Evolutionary conservation across 2,329 filamentous ascomycete species (phyloP).

Genomic region (Diplodia intermedia): DNA sequence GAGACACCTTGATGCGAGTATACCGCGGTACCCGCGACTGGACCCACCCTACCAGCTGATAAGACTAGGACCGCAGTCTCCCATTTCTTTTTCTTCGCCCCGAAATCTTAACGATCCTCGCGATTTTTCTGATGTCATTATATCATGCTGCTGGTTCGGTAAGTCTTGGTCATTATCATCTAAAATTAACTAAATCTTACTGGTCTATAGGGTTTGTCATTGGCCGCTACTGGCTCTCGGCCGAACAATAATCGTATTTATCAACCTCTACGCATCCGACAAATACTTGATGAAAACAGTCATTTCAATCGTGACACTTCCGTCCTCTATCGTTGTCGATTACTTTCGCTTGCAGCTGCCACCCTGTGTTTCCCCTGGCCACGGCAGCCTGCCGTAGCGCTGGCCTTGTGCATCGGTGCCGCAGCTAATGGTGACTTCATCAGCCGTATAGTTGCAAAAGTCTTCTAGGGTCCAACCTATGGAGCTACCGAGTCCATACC

Average conservation of each 20-base stretch:
- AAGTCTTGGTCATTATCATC: too few relatives aligned
- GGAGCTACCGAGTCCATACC: neutral
- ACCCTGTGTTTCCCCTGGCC: conserved; percentile 47
- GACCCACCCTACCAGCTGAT: conserved; percentile 31
- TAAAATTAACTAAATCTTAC: neutral
- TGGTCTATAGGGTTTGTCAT: neutral
- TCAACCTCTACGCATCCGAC: too few relatives aligned
- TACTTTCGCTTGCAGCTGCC: conserved; percentile 47
- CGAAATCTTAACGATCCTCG: conserved; percentile 37
- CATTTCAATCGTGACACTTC: neutral
- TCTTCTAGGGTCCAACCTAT: neutral
- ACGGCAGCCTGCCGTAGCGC: conserved; percentile 42
- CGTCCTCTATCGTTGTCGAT: neutral
- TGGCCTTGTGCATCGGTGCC: conserved; percentile 32
- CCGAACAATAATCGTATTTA: neutral
- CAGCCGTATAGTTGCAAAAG: neutral
- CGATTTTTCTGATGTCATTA: conserved; percentile 34
- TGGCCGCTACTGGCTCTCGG: conserved; percentile 9
- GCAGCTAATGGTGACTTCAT: neutral
- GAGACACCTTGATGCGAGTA: neutral
- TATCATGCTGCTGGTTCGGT: conserved; percentile 33
- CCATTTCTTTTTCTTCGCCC: conserved; percentile 35
- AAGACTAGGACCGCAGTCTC: conserved; percentile 36
- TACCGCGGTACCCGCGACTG: too few relatives aligned
- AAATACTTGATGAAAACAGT: neutral